Percentiles rank a stretch among this genome's conserved stretches.
Conservation (phyloP, 2,329 filamentous ascomycete genomes). For the Periglandula ipomoeae region DNA sequence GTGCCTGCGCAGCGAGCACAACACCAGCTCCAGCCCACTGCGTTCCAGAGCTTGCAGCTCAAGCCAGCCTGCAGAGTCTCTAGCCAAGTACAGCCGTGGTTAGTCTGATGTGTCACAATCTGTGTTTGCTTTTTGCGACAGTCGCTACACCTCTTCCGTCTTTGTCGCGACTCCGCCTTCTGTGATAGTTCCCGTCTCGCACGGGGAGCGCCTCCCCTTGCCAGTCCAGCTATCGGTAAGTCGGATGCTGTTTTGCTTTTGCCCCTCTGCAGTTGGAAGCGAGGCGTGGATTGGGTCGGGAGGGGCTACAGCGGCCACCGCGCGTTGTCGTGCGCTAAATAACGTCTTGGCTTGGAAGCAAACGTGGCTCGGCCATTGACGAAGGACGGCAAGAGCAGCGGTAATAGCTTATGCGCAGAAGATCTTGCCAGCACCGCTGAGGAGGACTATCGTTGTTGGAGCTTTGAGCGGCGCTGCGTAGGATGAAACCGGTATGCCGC, state of each 20-base stretch:
- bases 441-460: neutral
- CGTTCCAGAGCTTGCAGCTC: conserved; percentile 1
- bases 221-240: neutral
- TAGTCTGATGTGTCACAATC: conserved; percentile 6
- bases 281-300: neutral
- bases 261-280: neutral
- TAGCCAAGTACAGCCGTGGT: neutral
- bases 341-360: neutral
- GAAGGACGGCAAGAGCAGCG: neutral
- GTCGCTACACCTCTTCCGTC: neutral
- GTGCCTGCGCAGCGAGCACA: neutral
- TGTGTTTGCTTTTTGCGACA: conserved; percentile 5
- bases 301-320: neutral
- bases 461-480: too few relatives aligned
- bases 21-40: conserved; percentile 1
- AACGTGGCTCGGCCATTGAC: neutral
- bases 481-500: neutral
- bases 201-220: neutral
- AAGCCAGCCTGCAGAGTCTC: neutral
- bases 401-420: neutral
- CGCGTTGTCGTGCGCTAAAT: neutral
- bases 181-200: neutral
- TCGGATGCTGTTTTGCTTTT: neutral
- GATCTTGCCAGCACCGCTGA: neutral
- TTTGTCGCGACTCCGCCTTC: neutral